phyloP scores from a whole-genome alignment of 306 rosid genomes.

The Begonia loranthoides region DNA sequence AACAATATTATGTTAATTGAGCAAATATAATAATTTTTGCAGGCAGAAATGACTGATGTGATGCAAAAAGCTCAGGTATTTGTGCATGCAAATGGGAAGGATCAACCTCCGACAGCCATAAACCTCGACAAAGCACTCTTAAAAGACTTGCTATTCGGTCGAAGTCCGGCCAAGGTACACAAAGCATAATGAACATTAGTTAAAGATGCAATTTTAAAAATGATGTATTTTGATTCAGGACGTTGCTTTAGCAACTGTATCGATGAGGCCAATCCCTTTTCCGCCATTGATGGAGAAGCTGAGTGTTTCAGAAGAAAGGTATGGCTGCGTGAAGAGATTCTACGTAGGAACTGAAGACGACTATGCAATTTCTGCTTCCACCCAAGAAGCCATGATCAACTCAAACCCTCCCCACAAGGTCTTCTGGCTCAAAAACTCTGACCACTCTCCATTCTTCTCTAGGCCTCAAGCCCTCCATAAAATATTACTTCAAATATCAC shows the following conservation, averaged over 20 bases:
- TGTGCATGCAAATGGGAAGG: constrained; percentile 70
- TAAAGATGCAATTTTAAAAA: too few species aligned
- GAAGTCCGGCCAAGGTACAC: constrained; percentile 69
- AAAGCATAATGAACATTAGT: too few species aligned
- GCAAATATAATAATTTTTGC: too few species aligned
- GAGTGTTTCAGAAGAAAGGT: constrained; percentile 48
- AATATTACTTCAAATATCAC: constrained; percentile 66
- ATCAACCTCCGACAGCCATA: constrained; percentile 74
- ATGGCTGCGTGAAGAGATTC: constrained; percentile 69
- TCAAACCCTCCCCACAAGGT: constrained; percentile 62
- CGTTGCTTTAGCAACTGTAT: constrained; percentile 79
- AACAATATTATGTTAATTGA: too few species aligned
- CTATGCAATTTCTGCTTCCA: constrained; percentile 51
- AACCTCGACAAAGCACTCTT: constrained; percentile 56
- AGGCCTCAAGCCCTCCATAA: constrained; percentile 93
- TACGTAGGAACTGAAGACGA: constrained; percentile 73
- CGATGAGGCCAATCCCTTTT: constrained; percentile 83
- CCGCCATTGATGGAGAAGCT: constrained; percentile 78
- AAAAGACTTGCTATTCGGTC: constrained; percentile 75
- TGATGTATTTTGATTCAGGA: constrained; percentile 26
- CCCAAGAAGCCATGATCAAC: constrained; percentile 62
- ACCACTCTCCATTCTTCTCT: constrained; percentile 92
- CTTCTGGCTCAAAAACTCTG: constrained; percentile 60
- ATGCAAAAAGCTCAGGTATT: constrained; percentile 79
- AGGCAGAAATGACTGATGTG: constrained; percentile 61